Conservation (phyloP, 257 asterid genomes). For the Galeopsis tetrahit region DNA sequence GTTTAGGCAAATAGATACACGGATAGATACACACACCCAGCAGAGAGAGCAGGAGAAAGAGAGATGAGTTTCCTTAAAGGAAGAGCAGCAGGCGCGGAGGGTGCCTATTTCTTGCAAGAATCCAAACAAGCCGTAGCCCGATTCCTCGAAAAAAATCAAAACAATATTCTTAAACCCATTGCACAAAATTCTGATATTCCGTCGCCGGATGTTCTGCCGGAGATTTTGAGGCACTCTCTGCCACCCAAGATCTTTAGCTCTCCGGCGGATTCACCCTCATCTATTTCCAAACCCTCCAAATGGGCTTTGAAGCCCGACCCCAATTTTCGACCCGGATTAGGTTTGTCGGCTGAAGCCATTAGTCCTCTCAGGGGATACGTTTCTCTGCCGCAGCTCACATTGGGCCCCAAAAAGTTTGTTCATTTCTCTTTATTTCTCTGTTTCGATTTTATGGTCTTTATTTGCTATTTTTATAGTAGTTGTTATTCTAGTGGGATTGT, state of each 20-base stretch:
- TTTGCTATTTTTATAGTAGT: not conserved
- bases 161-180: constrained; percentile 31
- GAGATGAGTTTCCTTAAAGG: constrained; percentile 85
- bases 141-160: constrained; percentile 48
- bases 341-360: constrained; percentile 62
- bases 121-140: constrained; percentile 80
- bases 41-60: not conserved
- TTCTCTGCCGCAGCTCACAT: constrained; percentile 83
- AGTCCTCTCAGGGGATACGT: constrained; percentile 84
- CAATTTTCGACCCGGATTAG: constrained; percentile 7
- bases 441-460: not conserved
- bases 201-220: constrained; percentile 77
- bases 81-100: constrained; percentile 76
- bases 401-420: constrained; percentile 78
- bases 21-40: no score
- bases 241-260: constrained; percentile 65
- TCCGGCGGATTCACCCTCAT: constrained; percentile 40
- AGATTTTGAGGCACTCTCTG: constrained; percentile 75
- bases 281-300: constrained; percentile 58
- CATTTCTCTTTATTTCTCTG: not conserved
- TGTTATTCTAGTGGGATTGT: not conserved
- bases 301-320: constrained; percentile 70
- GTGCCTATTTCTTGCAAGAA: constrained; percentile 87
- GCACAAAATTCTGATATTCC: constrained; percentile 26
- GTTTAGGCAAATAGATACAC: no score